Percentiles rank a stretch among this genome's conserved stretches.
These are phyloP conservation scores for Sporormia fimetaria DNA, from an alignment of 495 filamentous ascomycete species.

Conservation along the genomic window DNA sequence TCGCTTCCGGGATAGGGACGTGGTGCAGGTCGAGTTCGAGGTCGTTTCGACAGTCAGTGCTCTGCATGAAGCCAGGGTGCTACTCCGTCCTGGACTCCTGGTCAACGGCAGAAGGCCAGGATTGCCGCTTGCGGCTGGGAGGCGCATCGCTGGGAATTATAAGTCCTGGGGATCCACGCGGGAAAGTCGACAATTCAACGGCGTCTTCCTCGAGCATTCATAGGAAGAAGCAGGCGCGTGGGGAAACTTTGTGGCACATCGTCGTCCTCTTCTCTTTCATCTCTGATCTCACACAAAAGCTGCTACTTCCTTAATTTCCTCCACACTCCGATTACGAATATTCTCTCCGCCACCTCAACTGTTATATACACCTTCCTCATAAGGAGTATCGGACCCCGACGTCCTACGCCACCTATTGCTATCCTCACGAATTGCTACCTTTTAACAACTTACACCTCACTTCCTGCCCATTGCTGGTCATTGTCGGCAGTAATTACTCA, in stretches of 20 bases:
- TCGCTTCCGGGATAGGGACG: conserved; percentile 9
- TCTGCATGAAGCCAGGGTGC: conserved; percentile 6
- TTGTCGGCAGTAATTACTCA: neutral
- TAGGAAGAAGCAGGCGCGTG: neutral
- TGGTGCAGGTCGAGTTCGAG: conserved; percentile 3
- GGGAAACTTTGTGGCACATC: neutral
- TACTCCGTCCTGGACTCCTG: conserved; percentile 16
- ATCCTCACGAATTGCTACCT: no score
- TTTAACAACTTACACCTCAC: neutral
- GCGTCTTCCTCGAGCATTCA: neutral
- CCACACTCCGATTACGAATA: no score
- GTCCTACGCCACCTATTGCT: no score
- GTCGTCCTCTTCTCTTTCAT: neutral
- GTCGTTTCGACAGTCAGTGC: conserved; percentile 12
- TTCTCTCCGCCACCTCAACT: no score
- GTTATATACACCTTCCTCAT: no score
- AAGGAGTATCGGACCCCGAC: no score
- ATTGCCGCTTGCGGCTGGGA: neutral
- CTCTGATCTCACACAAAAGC: neutral
- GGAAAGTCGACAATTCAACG: neutral
- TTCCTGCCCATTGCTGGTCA: neutral
- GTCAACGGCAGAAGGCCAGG: conserved; percentile 14
- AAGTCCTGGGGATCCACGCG: neutral
- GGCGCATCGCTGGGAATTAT: neutral
- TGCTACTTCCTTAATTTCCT: neutral